phyloP scores from a whole-genome alignment of 306 rosid species.

The Begonia peltatifolia region DNA sequence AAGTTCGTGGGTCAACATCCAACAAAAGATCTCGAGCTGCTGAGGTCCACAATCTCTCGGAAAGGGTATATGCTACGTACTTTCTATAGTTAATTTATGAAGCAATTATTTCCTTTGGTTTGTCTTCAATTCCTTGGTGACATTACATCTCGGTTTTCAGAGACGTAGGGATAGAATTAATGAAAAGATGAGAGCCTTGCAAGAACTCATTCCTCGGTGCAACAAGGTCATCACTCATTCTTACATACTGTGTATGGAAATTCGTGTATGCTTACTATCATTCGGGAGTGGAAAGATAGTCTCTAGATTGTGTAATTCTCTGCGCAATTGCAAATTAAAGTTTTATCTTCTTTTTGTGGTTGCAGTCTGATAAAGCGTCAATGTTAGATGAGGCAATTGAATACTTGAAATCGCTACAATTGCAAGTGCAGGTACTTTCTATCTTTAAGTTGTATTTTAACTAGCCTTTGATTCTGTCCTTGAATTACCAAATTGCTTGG shows the following conservation, averaged over 20 bases:
- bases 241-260: not conserved
- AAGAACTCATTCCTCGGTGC: constrained; percentile 83
- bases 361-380: constrained; percentile 86
- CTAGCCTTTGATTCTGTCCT: no score
- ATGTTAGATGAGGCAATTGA: constrained; percentile 95
- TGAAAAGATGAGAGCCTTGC: constrained; percentile 84
- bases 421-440: constrained; percentile 63
- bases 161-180: constrained; percentile 90
- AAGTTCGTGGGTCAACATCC: constrained; percentile 38
- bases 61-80: constrained; percentile 43
- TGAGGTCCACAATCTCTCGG: constrained; percentile 87
- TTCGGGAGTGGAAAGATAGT: no score
- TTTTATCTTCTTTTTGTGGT: constrained; percentile 7
- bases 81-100: not conserved
- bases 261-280: no score
- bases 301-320: not conserved
- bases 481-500: no score
- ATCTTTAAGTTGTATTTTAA: no score
- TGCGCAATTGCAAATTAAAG: constrained; percentile 2
- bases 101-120: not conserved
- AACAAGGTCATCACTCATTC: constrained; percentile 36
- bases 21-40: constrained; percentile 69
- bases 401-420: constrained; percentile 74
- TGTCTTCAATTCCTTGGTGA: constrained; percentile 4
- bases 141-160: constrained; percentile 24